phyloP scores from a whole-genome alignment of 1,284 basidiomycete genomes.

The Malassezia japonica region DNA sequence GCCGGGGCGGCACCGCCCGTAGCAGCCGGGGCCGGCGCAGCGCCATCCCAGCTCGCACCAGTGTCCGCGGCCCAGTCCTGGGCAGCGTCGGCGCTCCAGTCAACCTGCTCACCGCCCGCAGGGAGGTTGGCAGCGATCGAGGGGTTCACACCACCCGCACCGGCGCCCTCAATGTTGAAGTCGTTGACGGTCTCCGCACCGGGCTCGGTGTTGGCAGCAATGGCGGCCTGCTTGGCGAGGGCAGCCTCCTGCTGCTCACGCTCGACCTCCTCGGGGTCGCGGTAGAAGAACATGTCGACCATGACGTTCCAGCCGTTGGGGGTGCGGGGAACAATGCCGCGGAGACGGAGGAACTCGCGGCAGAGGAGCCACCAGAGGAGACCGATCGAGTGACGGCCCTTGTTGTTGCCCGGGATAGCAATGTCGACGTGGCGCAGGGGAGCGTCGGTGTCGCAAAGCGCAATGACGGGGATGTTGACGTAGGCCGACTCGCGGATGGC shows the following conservation, averaged over 20 bases:
- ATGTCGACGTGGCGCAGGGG: conserved; percentile 95
- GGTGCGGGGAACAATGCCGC: conserved; percentile 80
- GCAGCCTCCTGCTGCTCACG: conserved; percentile 86
- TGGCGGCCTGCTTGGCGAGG: conserved; percentile 59
- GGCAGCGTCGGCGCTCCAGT: conserved; percentile 62
- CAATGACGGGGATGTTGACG: conserved; percentile 99
- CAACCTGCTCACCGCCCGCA: conserved; percentile 54
- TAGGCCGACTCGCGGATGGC: conserved; percentile 99
- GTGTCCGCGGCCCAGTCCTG: conserved; percentile 49
- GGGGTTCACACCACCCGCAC: conserved; percentile 66
- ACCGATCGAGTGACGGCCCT: conserved; percentile 91
- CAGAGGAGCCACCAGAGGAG: conserved; percentile 98
- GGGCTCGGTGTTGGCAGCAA: conserved; percentile 32
- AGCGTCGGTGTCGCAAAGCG: conserved; percentile 95
- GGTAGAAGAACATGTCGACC: conserved; percentile 99
- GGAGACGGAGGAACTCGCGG: conserved; percentile 90
- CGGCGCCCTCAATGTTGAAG: conserved; percentile 54
- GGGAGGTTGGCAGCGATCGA: conserved; percentile 32
- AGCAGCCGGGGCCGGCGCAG: conserved; percentile 52
- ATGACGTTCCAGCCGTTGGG: conserved; percentile 91
- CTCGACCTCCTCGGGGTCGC: conserved; percentile 97
- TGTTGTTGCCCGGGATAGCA: conserved; percentile 99
- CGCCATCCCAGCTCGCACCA: conserved; percentile 58
- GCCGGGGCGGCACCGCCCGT: conserved; percentile 18
- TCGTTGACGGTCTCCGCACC: conserved; percentile 29